phyloP scores from a whole-genome alignment of 306 rosid species.

The Rosa rugosa region DNA sequence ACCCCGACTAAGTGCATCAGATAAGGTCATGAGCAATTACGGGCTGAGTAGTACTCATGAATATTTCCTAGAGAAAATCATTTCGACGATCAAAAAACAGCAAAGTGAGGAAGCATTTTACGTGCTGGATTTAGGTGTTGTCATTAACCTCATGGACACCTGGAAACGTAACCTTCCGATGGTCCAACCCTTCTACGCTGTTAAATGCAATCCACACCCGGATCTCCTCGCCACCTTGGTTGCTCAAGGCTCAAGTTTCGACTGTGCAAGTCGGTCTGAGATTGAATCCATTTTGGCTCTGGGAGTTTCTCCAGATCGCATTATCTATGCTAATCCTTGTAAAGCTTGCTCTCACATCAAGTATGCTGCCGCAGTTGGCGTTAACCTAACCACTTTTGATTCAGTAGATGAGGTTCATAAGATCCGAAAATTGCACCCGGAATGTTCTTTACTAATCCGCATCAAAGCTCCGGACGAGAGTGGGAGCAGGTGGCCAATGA shows the following conservation, averaged over 20 bases:
- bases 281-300: conserved; percentile 49
- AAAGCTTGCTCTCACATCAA: conserved; percentile 51
- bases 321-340: conserved; percentile 59
- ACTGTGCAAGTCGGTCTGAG: conserved; percentile 58
- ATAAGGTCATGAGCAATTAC: background rate
- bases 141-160: conserved; percentile 26
- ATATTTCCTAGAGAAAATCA: background rate
- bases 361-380: conserved; percentile 51
- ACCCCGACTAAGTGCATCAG: background rate
- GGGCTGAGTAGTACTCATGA: no score
- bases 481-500: conserved; percentile 28
- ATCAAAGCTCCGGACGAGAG: conserved; percentile 40
- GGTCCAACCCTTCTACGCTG: conserved; percentile 52
- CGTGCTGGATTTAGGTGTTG: conserved; percentile 35
- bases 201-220: conserved; percentile 53
- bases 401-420: conserved; percentile 41
- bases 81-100: background rate
- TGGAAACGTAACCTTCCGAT: conserved; percentile 47
- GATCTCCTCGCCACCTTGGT: conserved; percentile 41
- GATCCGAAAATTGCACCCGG: conserved; percentile 42
- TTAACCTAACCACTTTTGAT: conserved; percentile 56
- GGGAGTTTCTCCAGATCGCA: conserved; percentile 53
- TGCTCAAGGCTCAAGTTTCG: conserved; percentile 46
- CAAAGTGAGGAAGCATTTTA: conserved; percentile 33
- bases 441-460: conserved; percentile 42